phyloP scores from a whole-genome alignment of 1,139 yeast genomes.

The Ogataea hybrid region DNA sequence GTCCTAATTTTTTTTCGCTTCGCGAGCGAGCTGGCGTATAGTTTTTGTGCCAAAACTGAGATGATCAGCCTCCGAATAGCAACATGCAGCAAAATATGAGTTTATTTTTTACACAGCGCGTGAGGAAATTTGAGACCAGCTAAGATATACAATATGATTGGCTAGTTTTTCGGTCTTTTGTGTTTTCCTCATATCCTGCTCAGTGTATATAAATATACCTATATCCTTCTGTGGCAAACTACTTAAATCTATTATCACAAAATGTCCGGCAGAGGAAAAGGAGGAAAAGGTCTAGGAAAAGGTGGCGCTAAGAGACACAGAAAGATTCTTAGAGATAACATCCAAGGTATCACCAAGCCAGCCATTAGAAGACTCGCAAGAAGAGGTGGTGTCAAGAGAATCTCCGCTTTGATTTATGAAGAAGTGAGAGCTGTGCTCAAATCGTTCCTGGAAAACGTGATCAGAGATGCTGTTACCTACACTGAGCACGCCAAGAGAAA shows the following conservation, averaged over 20 bases:
- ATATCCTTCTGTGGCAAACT: constrained; percentile 2
- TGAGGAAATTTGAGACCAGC: constrained; percentile 11
- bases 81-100: constrained; percentile 5
- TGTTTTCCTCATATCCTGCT: constrained; percentile 1
- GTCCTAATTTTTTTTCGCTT: constrained; percentile 12
- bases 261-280: constrained; percentile 99
- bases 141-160: constrained; percentile 7
- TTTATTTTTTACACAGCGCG: constrained; percentile 9
- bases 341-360: constrained; percentile 99
- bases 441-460: constrained; percentile 94
- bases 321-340: constrained; percentile 98
- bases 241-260: constrained; percentile 7
- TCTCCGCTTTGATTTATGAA: constrained; percentile 97
- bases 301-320: constrained; percentile 99
- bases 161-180: neutral
- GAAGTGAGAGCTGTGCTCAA: constrained; percentile 97
- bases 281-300: constrained; percentile 99
- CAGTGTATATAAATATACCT: constrained; percentile 5
- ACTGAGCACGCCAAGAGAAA: constrained; percentile 99
- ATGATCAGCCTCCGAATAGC: constrained; percentile 7
- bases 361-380: constrained; percentile 99
- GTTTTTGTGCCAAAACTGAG: constrained; percentile 10
- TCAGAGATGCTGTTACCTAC: constrained; percentile 98
- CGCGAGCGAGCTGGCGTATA: constrained; percentile 13
- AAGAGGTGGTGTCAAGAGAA: constrained; percentile 99